phyloP scores from a whole-genome alignment of 108 stramenopile species.

The Skeletonema menzelii region DNA sequence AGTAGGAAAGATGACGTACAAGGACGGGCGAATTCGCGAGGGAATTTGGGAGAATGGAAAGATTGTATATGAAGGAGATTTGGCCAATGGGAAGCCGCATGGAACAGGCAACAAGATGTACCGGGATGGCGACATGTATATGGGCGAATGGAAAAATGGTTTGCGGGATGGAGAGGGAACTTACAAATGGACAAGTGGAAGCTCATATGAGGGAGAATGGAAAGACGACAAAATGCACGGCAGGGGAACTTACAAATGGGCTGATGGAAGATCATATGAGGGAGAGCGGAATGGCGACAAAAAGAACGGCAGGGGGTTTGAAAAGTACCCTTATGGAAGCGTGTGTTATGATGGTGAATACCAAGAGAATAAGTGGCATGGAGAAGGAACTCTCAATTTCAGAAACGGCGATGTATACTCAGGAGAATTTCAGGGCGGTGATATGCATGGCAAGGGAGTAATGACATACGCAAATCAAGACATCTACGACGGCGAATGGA shows the following conservation, averaged over 20 bases:
- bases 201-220: slow-evolving; percentile 44
- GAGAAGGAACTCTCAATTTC: too few species aligned
- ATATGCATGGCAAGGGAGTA: too few species aligned
- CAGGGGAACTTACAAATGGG: background rate
- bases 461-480: too few species aligned
- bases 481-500: too few species aligned
- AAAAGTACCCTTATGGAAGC: too few species aligned
- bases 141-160: slow-evolving; percentile 24
- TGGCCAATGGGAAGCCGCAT: background rate
- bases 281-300: too few species aligned
- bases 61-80: slow-evolving; percentile 42
- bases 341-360: too few species aligned
- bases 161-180: slow-evolving; percentile 22
- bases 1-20: slow-evolving; percentile 54
- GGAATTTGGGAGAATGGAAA: slow-evolving; percentile 52
- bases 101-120: slow-evolving; percentile 8
- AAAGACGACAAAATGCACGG: background rate
- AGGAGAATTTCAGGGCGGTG: too few species aligned
- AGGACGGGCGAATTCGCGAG: slow-evolving; percentile 44
- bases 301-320: too few species aligned
- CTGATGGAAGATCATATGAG: too few species aligned
- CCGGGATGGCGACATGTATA: background rate
- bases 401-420: too few species aligned
- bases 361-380: too few species aligned
- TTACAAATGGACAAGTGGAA: slow-evolving; percentile 30